Evolutionary conservation across 2,329 filamentous ascomycete species (phyloP).

Genomic region (Talaromyces rugulosus): DNA sequence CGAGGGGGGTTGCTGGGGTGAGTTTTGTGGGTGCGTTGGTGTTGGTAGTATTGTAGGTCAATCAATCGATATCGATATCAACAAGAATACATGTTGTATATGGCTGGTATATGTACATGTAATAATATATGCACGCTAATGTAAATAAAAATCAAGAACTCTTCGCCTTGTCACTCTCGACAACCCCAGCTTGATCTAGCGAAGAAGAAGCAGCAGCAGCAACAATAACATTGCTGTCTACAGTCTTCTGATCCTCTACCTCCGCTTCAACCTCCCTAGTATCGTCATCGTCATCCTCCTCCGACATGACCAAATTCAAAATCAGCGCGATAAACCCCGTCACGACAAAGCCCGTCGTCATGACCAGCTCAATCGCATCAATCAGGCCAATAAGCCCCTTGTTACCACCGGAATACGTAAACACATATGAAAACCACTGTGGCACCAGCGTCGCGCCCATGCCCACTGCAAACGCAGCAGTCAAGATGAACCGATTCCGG

Average conservation of each 20-base stretch:
- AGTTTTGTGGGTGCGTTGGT: slow-evolving; percentile 8
- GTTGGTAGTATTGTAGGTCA: slow-evolving; percentile 2
- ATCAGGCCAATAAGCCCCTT: slow-evolving; percentile 61
- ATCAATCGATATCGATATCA: no score
- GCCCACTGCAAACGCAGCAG: slow-evolving; percentile 57
- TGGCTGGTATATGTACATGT: background rate
- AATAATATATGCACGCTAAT: no score
- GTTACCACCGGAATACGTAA: slow-evolving; percentile 51
- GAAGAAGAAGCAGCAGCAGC: no score
- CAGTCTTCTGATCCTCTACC: slow-evolving; percentile 2
- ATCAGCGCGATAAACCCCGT: slow-evolving; percentile 69
- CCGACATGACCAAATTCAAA: slow-evolving; percentile 67
- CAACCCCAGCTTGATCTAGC: background rate
- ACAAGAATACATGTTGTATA: background rate
- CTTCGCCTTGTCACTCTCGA: slow-evolving; percentile 2
- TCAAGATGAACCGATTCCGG: slow-evolving; percentile 63
- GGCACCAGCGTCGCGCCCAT: slow-evolving; percentile 51
- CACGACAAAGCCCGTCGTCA: slow-evolving; percentile 60
- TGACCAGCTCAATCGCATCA: slow-evolving; percentile 57
- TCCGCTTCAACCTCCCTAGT: slow-evolving; percentile 4
- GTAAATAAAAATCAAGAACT: background rate
- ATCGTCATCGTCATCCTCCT: slow-evolving; percentile 68
- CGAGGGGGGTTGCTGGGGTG: slow-evolving; percentile 16
- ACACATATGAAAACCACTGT: slow-evolving; percentile 46
- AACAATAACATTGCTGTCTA: background rate